These are phyloP conservation scores for Heritiera fomes DNA, from an alignment of 345 rosid species.

Conservation along the genomic window DNA sequence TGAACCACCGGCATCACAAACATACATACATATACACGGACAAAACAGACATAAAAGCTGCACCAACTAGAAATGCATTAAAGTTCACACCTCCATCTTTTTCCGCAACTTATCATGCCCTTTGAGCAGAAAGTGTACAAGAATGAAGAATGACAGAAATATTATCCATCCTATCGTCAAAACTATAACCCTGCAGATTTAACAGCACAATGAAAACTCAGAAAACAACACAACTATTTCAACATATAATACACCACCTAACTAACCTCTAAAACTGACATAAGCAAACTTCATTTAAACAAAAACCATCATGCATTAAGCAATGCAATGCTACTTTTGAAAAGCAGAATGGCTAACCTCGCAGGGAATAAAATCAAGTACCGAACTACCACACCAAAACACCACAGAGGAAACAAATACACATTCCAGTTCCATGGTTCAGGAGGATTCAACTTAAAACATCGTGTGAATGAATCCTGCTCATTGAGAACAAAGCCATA, in stretches of 20 bases:
- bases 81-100: constrained; percentile 67
- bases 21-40: neutral
- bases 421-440: constrained; percentile 99
- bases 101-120: constrained; percentile 80
- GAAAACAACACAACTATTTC: neutral
- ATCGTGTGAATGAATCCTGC: constrained; percentile 89
- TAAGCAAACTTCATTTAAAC: constrained; percentile 1
- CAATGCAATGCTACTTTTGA: neutral
- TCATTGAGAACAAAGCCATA: constrained; percentile 11
- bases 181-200: constrained; percentile 63
- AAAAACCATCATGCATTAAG: constrained; percentile 1
- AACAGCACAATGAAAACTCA: constrained; percentile 3
- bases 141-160: constrained; percentile 78
- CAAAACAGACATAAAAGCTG: neutral
- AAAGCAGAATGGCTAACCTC: constrained; percentile 50
- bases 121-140: constrained; percentile 71
- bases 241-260: constrained; percentile 8
- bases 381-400: constrained; percentile 79
- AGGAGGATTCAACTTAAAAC: constrained; percentile 91
- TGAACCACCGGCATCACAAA: neutral
- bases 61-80: constrained; percentile 11
- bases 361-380: constrained; percentile 80
- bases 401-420: constrained; percentile 90
- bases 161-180: constrained; percentile 89
- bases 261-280: neutral